Evolutionary conservation across 2,329 filamentous ascomycete genomes (phyloP).

Genomic region (Verticillium zaregamsianum): DNA sequence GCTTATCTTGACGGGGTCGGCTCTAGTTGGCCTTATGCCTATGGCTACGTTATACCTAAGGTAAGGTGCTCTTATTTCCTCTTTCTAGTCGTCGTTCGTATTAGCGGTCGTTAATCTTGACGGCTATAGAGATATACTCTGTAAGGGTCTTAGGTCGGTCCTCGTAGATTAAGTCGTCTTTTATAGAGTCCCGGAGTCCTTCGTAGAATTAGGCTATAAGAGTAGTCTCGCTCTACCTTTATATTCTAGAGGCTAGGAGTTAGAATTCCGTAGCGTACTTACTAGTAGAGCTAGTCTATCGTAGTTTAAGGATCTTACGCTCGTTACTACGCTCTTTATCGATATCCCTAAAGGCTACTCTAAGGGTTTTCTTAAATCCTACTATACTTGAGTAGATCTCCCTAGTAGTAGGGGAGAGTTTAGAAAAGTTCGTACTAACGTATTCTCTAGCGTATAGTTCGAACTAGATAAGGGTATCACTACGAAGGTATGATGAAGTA

Average conservation of each 20-base stretch:
- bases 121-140: background rate
- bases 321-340: background rate
- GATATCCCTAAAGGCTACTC: slow-evolving; percentile 1
- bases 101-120: background rate
- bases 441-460: background rate
- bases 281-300: background rate
- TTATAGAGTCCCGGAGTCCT: background rate
- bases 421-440: background rate
- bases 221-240: background rate
- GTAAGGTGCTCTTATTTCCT: too few species aligned
- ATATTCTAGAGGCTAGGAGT: background rate
- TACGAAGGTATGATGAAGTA: too few species aligned
- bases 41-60: too few species aligned
- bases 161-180: background rate
- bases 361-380: background rate
- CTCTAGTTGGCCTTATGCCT: too few species aligned
- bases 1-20: too few species aligned
- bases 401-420: background rate
- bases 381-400: background rate
- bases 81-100: background rate
- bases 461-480: too few species aligned
- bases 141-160: background rate
- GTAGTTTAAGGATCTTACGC: background rate
- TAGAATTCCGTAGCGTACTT: background rate
- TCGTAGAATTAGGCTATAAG: background rate